Conservation (phyloP, 1,139 yeast genomes). For the Insectozyma bohioensis region DNA sequence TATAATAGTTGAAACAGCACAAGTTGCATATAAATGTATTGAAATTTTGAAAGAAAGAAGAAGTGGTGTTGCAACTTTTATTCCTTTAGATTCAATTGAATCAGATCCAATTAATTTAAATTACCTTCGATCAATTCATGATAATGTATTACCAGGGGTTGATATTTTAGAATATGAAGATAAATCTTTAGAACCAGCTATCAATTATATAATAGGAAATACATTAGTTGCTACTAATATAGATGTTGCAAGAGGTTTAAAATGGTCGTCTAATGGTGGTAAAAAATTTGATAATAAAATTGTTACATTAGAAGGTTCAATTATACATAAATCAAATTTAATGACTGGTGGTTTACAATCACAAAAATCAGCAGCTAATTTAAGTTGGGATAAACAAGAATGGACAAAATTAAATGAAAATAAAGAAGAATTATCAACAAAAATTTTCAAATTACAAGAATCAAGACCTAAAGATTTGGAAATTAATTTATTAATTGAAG, state of each 20-base stretch:
- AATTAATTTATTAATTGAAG: conserved; percentile 58
- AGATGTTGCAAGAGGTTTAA: conserved; percentile 65
- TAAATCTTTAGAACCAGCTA: conserved; percentile 65
- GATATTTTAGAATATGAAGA: conserved; percentile 77
- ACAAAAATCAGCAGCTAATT: conserved; percentile 28
- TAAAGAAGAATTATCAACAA: conserved; percentile 60
- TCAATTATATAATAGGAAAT: conserved; percentile 78
- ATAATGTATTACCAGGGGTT: conserved; percentile 57
- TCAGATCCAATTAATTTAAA: conserved; percentile 56
- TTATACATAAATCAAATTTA: conserved; percentile 81
- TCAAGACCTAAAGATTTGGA: conserved; percentile 54
- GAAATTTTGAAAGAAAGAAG: conserved; percentile 82
- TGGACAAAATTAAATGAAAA: conserved; percentile 54
- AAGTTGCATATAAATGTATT: conserved; percentile 82
- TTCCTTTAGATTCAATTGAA: conserved; percentile 77
- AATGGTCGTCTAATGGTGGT: conserved; percentile 61
- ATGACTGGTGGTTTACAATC: conserved; percentile 84
- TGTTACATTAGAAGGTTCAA: conserved; percentile 81
- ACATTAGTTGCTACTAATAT: conserved; percentile 78
- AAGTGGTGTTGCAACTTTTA: conserved; percentile 80
- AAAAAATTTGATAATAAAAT: conserved; percentile 58
- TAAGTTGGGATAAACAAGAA: conserved; percentile 77
- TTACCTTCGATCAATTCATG: conserved; percentile 56
- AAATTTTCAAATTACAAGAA: conserved; percentile 51
- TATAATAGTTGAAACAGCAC: conserved; percentile 73